phyloP scores from a whole-genome alignment of 2,329 filamentous ascomycete species.

The Laburnicola sp. region DNA sequence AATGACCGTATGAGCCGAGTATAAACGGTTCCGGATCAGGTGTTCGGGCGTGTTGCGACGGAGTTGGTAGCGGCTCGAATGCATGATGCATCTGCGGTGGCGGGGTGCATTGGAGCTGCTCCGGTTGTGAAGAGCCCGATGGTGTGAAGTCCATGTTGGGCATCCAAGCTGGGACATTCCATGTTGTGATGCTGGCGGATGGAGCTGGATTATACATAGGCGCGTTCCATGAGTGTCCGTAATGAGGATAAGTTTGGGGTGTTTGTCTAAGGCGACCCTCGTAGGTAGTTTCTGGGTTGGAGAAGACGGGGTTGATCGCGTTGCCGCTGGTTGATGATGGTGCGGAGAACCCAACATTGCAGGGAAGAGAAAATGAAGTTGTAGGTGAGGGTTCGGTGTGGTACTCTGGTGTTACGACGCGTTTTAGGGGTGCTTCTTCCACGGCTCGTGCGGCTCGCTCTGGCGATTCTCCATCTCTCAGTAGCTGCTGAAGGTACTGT shows the following conservation, averaged over 20 bases:
- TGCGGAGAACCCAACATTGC: slow-evolving; percentile 14
- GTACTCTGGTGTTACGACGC: slow-evolving; percentile 24
- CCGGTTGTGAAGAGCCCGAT: slow-evolving; percentile 9
- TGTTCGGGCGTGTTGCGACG: slow-evolving; percentile 18
- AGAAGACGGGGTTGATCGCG: slow-evolving; percentile 14
- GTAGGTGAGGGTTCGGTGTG: slow-evolving; percentile 7
- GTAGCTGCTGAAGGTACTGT: slow-evolving; percentile 40
- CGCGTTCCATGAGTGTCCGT: slow-evolving; percentile 21
- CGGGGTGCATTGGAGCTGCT: slow-evolving; percentile 19
- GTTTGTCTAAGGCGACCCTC: slow-evolving; percentile 15
- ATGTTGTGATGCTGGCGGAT: slow-evolving; percentile 17
- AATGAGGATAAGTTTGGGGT: slow-evolving; percentile 18
- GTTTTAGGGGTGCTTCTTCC: slow-evolving; percentile 19
- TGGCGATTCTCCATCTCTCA: slow-evolving; percentile 26
- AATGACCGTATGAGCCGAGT: slow-evolving; percentile 12
- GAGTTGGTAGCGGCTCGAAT: slow-evolving; percentile 19
- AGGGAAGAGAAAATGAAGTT: slow-evolving; percentile 13
- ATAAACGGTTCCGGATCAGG: slow-evolving; percentile 19
- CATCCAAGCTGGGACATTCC: slow-evolving; percentile 29
- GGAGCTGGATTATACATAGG: slow-evolving; percentile 20
- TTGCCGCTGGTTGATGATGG: slow-evolving; percentile 14
- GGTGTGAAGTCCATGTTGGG: slow-evolving; percentile 15
- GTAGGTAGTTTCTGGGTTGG: slow-evolving; percentile 16
- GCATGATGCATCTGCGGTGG: slow-evolving; percentile 13
- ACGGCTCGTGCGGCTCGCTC: slow-evolving; percentile 17